Base-by-base conservation (phyloP, 306 rosid genomes). In the Citrullus colocynthis region DNA sequence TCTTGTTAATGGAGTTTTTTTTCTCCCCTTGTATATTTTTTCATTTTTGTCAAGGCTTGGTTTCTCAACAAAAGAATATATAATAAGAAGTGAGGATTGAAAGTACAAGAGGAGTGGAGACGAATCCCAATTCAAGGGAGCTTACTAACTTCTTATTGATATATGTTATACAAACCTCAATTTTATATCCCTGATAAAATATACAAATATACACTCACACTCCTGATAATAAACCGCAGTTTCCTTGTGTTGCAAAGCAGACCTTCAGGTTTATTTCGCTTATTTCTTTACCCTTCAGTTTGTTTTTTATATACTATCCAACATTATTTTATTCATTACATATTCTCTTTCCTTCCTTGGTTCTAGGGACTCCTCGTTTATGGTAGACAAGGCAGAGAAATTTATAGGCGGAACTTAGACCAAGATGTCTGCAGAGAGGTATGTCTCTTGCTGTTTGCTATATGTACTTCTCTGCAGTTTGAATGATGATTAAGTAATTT, bases 331-430 rank as follows among this genome's bases (percentile, higher is more conserved):
- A 64, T 78, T 52, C 21, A 59, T 13, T 82, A 64, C 80, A 6
- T 79, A 21, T 67, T 48, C 66, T 58, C 16, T 30, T 79, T 20
- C 79, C 62, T 79, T 62, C 36, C 82, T 65, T 90, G 84, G 74
- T 87, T 86, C 64, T 88, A 94, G 98, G 97, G 98, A 61, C 84
- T 92, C 84, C 95, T 95, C 79, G 97, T 95, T 80, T 95, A 90
- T 81, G 98, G 98, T 55, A 87, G 84, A 89, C 90, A 88, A 84
- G 98, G 98, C 54, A 90, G 12, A 84, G 93, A 95, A 88, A 92
- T 95, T 82, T 90, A 85, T 85, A 87, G 91, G 78, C 83, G 85
- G 85, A 92, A 82, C 87, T 92, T 95, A 84, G 97, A 92, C 81
- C 89, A 82, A 79, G 61, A 74, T 59, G 81, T 95, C 82, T 88